phyloP scores from a whole-genome alignment of 2,329 filamentous ascomycete genomes.

The Colletotrichum sp. region DNA sequence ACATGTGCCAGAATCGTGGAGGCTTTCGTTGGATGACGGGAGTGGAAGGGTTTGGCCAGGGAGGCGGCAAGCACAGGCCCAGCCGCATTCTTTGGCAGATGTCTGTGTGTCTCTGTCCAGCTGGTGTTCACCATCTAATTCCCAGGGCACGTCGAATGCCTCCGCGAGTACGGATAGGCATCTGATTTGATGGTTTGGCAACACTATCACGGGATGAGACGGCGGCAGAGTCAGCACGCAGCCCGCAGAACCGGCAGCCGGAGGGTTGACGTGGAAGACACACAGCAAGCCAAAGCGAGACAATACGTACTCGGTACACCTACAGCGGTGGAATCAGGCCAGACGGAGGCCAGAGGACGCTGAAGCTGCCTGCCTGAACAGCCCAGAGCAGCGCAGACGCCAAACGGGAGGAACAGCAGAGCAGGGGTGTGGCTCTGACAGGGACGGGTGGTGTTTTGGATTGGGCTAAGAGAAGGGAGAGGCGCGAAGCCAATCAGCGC shows the following conservation, averaged over 20 bases:
- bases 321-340: no score
- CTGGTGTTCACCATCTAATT: background rate
- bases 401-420: no score
- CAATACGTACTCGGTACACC: background rate
- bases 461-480: background rate
- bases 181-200: background rate
- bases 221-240: background rate
- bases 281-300: slow-evolving; percentile 5
- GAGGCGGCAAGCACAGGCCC: background rate
- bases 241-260: background rate
- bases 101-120: background rate
- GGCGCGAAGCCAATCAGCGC: slow-evolving; percentile 5
- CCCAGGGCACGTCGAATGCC: background rate
- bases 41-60: background rate
- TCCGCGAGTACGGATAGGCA: background rate
- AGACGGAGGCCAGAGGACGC: no score
- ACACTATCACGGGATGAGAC: background rate
- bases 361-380: no score
- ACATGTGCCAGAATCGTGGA: background rate
- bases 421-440: no score
- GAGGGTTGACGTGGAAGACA: slow-evolving; percentile 1
- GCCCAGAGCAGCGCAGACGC: no score
- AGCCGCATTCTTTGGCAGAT: background rate
- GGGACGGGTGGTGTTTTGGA: background rate
- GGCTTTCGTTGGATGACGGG: background rate